These are phyloP conservation scores for Sindora glabra DNA, from an alignment of 306 rosid species.

Conservation along the genomic window DNA sequence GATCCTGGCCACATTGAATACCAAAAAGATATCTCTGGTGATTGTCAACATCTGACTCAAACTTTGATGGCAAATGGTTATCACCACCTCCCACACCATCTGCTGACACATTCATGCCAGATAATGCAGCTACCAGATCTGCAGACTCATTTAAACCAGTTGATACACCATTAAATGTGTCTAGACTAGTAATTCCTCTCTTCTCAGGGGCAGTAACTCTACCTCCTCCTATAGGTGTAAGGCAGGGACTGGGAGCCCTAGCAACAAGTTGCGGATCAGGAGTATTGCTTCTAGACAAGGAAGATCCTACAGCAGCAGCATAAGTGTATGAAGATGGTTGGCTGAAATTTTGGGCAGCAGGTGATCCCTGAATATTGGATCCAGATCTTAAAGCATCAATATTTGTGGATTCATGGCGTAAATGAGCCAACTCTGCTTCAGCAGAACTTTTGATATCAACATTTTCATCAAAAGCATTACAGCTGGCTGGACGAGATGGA, in stretches of 20 bases:
- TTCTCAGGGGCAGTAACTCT: slow-evolving; percentile 56
- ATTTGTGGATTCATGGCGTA: slow-evolving; percentile 36
- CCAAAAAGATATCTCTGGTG: slow-evolving; percentile 66
- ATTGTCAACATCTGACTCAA: slow-evolving; percentile 51
- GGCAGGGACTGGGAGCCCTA: slow-evolving; percentile 96
- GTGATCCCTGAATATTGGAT: slow-evolving; percentile 53
- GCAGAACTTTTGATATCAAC: slow-evolving; percentile 43
- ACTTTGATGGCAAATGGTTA: slow-evolving; percentile 50
- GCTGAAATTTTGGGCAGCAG: slow-evolving; percentile 57
- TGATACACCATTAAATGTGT: slow-evolving; percentile 56
- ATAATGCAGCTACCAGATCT: slow-evolving; percentile 67
- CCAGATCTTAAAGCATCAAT: slow-evolving; percentile 46
- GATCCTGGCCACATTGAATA: slow-evolving; percentile 73
- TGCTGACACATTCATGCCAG: slow-evolving; percentile 69
- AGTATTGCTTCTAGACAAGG: slow-evolving; percentile 85
- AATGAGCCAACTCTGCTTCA: slow-evolving; percentile 55
- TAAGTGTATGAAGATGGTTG: slow-evolving; percentile 57
- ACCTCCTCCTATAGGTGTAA: slow-evolving; percentile 85
- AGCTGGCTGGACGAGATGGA: slow-evolving; percentile 88
- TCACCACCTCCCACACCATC: slow-evolving; percentile 50
- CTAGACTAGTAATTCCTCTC: slow-evolving; percentile 57
- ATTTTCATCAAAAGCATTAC: slow-evolving; percentile 82
- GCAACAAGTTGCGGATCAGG: slow-evolving; percentile 85
- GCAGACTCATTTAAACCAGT: slow-evolving; percentile 56
- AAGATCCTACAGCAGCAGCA: slow-evolving; percentile 83